A percentile compares a stretch with the other conserved stretches of the same genome.
Evolutionary conservation across 2,329 filamentous ascomycete genomes (phyloP).

Genomic region (Diatrype stigma): DNA sequence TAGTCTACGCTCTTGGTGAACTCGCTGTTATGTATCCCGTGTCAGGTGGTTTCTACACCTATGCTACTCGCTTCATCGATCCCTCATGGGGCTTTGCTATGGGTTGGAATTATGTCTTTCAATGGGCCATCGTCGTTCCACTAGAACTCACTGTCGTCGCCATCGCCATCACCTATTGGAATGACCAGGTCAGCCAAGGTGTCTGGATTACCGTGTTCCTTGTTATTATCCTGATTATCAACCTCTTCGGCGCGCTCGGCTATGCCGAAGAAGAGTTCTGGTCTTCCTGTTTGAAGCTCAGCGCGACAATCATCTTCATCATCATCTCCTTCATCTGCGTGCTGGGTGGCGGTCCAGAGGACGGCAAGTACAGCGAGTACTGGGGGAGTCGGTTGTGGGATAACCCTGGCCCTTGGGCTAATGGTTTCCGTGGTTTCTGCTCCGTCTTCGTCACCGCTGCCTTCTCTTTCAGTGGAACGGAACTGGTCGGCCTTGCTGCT

Average conservation of each 20-base stretch:
- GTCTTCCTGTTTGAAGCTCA: conserved; percentile 53
- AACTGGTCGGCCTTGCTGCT: conserved; percentile 70
- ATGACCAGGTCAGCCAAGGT: conserved; percentile 36
- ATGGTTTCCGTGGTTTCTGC: conserved; percentile 73
- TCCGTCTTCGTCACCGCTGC: conserved; percentile 69
- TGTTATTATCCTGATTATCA: conserved; percentile 46
- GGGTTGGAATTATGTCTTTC: conserved; percentile 43
- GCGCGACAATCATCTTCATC: conserved; percentile 59
- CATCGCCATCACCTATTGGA: conserved; percentile 47
- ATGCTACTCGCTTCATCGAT: conserved; percentile 47
- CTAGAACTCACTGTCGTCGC: conserved; percentile 46
- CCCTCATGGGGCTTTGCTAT: conserved; percentile 43
- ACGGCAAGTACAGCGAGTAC: conserved; percentile 40
- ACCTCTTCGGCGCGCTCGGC: conserved; percentile 52
- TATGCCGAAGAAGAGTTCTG: conserved; percentile 60
- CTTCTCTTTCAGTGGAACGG: conserved; percentile 69
- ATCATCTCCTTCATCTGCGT: conserved; percentile 57
- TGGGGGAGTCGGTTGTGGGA: conserved; percentile 48
- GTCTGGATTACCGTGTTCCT: conserved; percentile 58
- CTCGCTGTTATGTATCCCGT: conserved; percentile 47
- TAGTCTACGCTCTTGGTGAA: conserved; percentile 54
- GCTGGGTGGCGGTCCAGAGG: conserved; percentile 54
- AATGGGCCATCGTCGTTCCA: conserved; percentile 45
- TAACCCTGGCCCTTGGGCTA: conserved; percentile 55
- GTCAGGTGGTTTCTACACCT: conserved; percentile 49